Evolutionary conservation across 1,284 basidiomycete species (phyloP), one percentile per base, ranked within the genome.

Genomic region (Pseudozyma hubeiensis): DNA sequence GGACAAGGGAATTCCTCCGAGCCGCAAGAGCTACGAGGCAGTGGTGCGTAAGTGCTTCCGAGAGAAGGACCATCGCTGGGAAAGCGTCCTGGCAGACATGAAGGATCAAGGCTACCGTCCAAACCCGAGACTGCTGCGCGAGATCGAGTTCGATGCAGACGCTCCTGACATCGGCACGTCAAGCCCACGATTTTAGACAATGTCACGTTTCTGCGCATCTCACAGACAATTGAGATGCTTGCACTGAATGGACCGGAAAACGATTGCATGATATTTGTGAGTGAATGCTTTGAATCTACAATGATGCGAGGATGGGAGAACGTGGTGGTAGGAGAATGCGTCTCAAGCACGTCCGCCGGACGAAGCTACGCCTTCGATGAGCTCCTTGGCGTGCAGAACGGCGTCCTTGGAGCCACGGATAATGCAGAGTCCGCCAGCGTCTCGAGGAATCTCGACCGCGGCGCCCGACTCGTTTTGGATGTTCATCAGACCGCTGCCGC

Each of bases 401-500:
- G 66, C 73, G 11, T 76, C 75, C 62, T 78, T 64, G 48, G 69
- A 67, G 31, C 80, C 80, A 24, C 70, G 64, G 24, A 81, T 75
- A 62, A 79, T 73, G 64, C 77, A 76, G 19, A 78, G 53, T 37
- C 75, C 77, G 30, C 64, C 64, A 9, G 67, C 59, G 39, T 78
- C 77, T 17, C 79, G 55, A 29, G 80, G 79, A 39, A 81, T 79
- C 63, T 80, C 75, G 60, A 81, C 57, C n/a, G 63, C 50, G 19
- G 75, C 73, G 44, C 75, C 77, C 33, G 69, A 71, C 58, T 80
- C 77, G 51, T 57, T 68, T 52, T 81, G 73, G 35, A 80, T 69
- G 61, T 65, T 63, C 55, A 56, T 53, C 19, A 81, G 73, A 7
- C 74, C 80, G 31, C 57, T 56, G 5, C 80, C 80, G 5, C 72